These are phyloP conservation scores for Talaromyces liani DNA, from an alignment of 495 filamentous ascomycete species.

Conservation along the genomic window DNA sequence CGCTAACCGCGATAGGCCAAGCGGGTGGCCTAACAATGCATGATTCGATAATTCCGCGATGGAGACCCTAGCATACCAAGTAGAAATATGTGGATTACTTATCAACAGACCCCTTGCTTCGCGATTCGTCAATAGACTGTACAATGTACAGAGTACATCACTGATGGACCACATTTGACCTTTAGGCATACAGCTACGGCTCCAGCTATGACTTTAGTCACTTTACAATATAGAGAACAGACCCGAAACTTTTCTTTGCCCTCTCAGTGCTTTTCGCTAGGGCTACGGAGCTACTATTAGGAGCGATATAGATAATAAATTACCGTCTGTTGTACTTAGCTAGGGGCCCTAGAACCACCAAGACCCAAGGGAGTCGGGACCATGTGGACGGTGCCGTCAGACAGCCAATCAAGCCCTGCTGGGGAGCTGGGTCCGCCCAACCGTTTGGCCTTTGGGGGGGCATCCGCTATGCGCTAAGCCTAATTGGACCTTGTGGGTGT, in stretches of 20 bases:
- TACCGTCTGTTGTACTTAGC: neutral
- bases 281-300: neutral
- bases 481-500: slow-evolving; percentile 17
- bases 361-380: too few relatives aligned
- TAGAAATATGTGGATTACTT: too few relatives aligned
- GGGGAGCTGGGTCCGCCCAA: slow-evolving; percentile 21
- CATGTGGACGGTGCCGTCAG: neutral
- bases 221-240: too few relatives aligned
- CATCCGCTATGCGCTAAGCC: slow-evolving; percentile 18
- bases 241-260: neutral
- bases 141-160: too few relatives aligned
- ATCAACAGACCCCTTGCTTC: neutral
- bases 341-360: neutral
- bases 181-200: neutral
- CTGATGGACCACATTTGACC: neutral
- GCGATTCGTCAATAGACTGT: neutral
- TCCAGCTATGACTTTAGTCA: neutral
- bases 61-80: too few relatives aligned
- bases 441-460: slow-evolving; percentile 29
- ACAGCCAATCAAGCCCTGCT: neutral
- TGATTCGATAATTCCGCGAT: neutral
- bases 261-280: neutral
- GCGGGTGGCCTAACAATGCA: neutral
- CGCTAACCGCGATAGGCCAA: neutral
- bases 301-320: neutral